A percentile compares a stretch with the other conserved stretches of the same genome.
phyloP scores from a whole-genome alignment of 2,329 filamentous ascomycete genomes.

The Ceratocystis albifundus region DNA sequence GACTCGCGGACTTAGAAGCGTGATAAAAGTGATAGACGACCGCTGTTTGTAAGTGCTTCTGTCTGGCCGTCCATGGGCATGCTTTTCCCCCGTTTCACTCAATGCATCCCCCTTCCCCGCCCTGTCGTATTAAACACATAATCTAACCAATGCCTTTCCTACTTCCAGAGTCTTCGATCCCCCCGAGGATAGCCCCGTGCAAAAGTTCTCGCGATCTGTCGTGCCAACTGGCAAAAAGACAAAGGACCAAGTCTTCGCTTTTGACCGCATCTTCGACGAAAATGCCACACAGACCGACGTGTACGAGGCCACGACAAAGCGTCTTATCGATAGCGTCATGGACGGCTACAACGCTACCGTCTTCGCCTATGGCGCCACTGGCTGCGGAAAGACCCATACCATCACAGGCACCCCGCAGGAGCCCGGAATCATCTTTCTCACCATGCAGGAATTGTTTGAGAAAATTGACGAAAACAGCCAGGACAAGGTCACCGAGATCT shows the following conservation, averaged over 20 bases:
- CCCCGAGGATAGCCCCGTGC: conserved; percentile 85
- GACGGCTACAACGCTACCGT: conserved; percentile 98
- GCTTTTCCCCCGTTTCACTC: too few species aligned
- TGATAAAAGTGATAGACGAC: conserved; percentile 94
- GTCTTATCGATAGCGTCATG: conserved; percentile 83
- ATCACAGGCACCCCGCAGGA: conserved; percentile 86
- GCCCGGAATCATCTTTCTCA: conserved; percentile 95
- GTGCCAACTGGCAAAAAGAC: conserved; percentile 77
- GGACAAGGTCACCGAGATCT: conserved; percentile 81
- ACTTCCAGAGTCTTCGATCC: conserved; percentile 84
- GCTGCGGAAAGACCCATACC: conserved; percentile 96
- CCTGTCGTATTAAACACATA: too few species aligned
- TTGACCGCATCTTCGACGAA: conserved; percentile 94
- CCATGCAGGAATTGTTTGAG: conserved; percentile 98
- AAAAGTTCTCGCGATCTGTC: conserved; percentile 72
- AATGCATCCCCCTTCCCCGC: too few species aligned
- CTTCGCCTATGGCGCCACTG: conserved; percentile 94
- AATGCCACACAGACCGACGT: conserved; percentile 85
- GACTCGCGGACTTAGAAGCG: conserved; percentile 74
- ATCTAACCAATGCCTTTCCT: not conserved
- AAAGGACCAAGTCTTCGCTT: conserved; percentile 95
- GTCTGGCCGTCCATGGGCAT: too few species aligned
- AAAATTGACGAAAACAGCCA: conserved; percentile 76
- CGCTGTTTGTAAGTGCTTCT: conserved; percentile 69
- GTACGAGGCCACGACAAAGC: conserved; percentile 84